Evolutionary conservation across 2,329 filamentous ascomycete genomes (phyloP).

Genomic region (Byssochlamys sp.): DNA sequence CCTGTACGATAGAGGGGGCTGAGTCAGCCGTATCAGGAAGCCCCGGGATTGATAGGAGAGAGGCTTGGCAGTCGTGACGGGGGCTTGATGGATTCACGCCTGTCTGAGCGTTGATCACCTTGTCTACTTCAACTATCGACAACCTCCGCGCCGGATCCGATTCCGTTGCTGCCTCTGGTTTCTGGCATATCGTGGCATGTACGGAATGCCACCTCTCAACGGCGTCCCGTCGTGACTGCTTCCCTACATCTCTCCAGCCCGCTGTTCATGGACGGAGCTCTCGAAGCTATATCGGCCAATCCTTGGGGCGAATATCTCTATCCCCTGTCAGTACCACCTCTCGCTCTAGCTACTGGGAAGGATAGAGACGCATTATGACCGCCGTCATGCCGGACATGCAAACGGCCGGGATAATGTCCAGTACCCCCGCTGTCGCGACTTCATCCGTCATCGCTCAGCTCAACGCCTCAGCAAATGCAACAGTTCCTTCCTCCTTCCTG

Average conservation of each 20-base stretch:
- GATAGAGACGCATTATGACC: neutral
- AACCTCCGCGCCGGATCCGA: neutral
- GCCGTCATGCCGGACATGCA: conserved; percentile 18
- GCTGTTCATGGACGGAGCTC: neutral
- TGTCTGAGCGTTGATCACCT: neutral
- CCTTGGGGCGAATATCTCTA: neutral
- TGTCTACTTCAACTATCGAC: neutral
- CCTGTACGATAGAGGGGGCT: neutral
- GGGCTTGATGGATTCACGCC: neutral
- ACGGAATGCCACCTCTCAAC: neutral
- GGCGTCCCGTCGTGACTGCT: neutral
- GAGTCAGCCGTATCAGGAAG: conserved; percentile 10
- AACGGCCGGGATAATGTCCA: conserved; percentile 11
- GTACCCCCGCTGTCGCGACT: conserved; percentile 10
- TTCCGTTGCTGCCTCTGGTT: neutral
- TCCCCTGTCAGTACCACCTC: neutral
- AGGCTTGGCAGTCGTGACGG: conserved; percentile 3
- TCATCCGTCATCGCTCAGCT: conserved; percentile 12
- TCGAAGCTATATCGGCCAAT: neutral
- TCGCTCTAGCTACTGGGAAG: neutral
- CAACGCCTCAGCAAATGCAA: conserved; percentile 12
- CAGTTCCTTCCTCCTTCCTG: conserved; percentile 12
- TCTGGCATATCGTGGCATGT: neutral
- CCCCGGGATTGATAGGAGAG: conserved; percentile 2
- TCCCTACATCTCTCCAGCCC: neutral